Percentiles rank a stretch among this genome's conserved stretches.
Conservation (phyloP, 2,329 filamentous ascomycete species). For the Colletotrichum theobromicola region DNA sequence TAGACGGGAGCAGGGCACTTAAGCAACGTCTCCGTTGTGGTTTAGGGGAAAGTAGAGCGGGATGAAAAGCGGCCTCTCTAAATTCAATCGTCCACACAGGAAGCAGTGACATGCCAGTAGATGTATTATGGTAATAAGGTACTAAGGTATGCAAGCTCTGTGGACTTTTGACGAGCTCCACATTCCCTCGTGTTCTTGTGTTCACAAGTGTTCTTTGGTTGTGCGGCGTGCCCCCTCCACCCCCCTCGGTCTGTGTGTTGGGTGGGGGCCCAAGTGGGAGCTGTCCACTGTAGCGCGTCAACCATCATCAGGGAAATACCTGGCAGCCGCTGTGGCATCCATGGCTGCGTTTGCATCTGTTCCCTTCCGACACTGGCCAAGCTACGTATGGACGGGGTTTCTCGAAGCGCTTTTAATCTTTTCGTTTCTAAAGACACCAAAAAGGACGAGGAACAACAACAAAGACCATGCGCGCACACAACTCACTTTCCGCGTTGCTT, state of each 20-base stretch:
- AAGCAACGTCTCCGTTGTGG: neutral
- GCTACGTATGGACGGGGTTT: neutral
- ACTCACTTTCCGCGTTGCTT: neutral
- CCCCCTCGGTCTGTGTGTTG: neutral
- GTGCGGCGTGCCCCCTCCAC: neutral
- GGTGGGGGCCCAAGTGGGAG: neutral
- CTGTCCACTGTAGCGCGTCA: neutral
- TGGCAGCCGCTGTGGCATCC: conserved; percentile 1
- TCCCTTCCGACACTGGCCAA: neutral
- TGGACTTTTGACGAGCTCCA: neutral
- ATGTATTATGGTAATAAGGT: too few relatives aligned
- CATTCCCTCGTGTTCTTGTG: neutral
- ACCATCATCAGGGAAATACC: conserved; percentile 2
- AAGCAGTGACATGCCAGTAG: neutral
- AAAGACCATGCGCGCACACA: neutral
- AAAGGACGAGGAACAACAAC: neutral
- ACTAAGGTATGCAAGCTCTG: neutral
- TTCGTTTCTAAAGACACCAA: neutral
- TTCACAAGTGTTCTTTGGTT: neutral
- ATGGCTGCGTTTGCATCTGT: neutral
- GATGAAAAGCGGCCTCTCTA: neutral
- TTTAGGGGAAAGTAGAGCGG: neutral
- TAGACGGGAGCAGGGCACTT: neutral
- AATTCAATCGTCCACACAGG: too few relatives aligned
- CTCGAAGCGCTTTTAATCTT: neutral